Conservation (phyloP, 345 rosid species). For the Litchi chinensis region DNA sequence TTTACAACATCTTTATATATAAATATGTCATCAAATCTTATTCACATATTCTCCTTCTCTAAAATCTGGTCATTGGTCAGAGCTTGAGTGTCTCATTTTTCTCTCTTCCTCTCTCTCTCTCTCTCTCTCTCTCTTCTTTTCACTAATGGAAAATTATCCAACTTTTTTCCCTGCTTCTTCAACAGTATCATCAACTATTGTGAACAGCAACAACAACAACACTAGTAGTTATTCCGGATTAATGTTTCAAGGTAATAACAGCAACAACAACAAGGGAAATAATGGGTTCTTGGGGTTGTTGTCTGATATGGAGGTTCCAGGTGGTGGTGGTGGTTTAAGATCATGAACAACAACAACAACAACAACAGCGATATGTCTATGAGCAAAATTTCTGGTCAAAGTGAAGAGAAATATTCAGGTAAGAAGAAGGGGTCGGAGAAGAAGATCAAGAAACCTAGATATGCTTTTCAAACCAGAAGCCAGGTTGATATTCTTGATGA, state of each 20-base stretch:
- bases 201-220: neutral
- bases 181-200: constrained; percentile 20
- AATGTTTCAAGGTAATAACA: constrained; percentile 14
- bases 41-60: neutral
- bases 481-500: constrained; percentile 92
- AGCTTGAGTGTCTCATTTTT: neutral
- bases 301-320: constrained; percentile 26
- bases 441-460: constrained; percentile 60
- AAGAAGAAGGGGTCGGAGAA: constrained; percentile 41
- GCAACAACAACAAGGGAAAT: neutral
- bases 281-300: constrained; percentile 38
- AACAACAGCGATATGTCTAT: neutral
- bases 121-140: neutral
- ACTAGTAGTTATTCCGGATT: neutral
- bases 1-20: too few species aligned
- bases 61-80: too few species aligned
- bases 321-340: neutral
- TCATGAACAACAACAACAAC: neutral
- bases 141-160: constrained; percentile 26
- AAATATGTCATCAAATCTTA: neutral
- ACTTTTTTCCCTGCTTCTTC: constrained; percentile 27
- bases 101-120: neutral
- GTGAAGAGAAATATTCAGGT: constrained; percentile 23
- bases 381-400: constrained; percentile 14
- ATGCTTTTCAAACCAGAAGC: constrained; percentile 86